phyloP scores from a whole-genome alignment of 371 early-diverging fungal genomes.

The Mortierella sp. region DNA sequence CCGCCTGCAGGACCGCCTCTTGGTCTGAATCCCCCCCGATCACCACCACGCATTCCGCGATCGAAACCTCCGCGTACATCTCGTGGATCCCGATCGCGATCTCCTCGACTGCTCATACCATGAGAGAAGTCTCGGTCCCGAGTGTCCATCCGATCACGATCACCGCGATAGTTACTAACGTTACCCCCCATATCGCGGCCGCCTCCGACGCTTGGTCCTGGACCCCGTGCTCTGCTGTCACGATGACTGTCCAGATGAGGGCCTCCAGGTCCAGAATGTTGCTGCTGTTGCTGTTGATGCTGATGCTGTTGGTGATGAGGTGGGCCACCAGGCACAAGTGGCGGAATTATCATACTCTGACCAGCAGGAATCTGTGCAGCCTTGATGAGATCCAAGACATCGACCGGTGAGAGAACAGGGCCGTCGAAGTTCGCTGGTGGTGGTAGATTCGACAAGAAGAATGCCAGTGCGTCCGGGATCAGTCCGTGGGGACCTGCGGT shows the following conservation, averaged over 20 bases:
- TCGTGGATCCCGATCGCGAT: constrained; percentile 35
- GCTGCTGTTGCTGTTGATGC: constrained; percentile 17
- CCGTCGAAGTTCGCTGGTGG: constrained; percentile 64
- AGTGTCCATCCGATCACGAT: neutral
- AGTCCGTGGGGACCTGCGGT: constrained; percentile 48
- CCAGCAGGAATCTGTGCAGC: constrained; percentile 57
- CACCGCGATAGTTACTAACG: constrained; percentile 15
- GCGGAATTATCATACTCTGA: constrained; percentile 36
- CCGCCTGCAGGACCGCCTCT: constrained; percentile 43
- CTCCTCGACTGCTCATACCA: constrained; percentile 17
- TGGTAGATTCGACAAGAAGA: constrained; percentile 67
- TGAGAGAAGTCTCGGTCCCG: too few relatives aligned
- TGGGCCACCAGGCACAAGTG: constrained; percentile 17
- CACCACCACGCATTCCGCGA: constrained; percentile 25
- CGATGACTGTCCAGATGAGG: constrained; percentile 28
- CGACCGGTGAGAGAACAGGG: constrained; percentile 61
- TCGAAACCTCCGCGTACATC: constrained; percentile 11
- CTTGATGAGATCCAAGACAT: constrained; percentile 64
- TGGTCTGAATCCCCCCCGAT: constrained; percentile 55
- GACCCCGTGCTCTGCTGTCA: constrained; percentile 11
- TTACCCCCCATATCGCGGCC: constrained; percentile 46
- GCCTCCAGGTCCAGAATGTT: constrained; percentile 14
- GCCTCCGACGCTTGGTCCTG: constrained; percentile 8
- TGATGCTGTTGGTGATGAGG: constrained; percentile 21
- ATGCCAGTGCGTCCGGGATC: constrained; percentile 71